phyloP scores from a whole-genome alignment of 2,329 filamentous ascomycete genomes.

The Cladosporium sp. region DNA sequence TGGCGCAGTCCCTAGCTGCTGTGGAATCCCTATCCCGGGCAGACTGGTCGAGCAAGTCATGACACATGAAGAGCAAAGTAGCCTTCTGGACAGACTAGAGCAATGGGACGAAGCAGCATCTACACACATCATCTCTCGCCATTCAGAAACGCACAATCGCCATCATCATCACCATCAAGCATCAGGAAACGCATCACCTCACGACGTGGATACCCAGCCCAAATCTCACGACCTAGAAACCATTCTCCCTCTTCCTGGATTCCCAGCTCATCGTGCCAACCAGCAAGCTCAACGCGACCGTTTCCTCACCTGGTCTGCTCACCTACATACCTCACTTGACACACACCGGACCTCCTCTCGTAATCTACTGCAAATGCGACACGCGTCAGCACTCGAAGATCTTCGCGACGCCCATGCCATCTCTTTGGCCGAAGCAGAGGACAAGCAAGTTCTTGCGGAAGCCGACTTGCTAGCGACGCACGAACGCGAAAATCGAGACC shows the following conservation, averaged over 20 bases:
- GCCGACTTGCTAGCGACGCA: slow-evolving; percentile 45
- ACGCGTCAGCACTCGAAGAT: slow-evolving; percentile 28
- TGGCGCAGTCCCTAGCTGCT: slow-evolving; percentile 42
- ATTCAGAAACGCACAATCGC: not conserved
- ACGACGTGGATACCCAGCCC: slow-evolving; percentile 14
- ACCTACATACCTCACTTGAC: slow-evolving; percentile 26
- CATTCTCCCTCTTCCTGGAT: slow-evolving; percentile 29
- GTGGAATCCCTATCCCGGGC: slow-evolving; percentile 42
- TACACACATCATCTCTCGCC: not conserved
- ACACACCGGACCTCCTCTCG: slow-evolving; percentile 24
- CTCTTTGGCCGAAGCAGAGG: slow-evolving; percentile 45
- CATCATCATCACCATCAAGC: not conserved
- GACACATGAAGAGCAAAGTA: slow-evolving; percentile 40
- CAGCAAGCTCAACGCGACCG: slow-evolving; percentile 35
- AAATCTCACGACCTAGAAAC: slow-evolving; percentile 26
- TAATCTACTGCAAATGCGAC: slow-evolving; percentile 22
- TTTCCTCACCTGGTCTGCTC: slow-evolving; percentile 31
- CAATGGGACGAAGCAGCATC: slow-evolving; percentile 35
- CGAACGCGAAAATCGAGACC: slow-evolving; percentile 43
- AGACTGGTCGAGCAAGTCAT: slow-evolving; percentile 40
- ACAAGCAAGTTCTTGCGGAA: slow-evolving; percentile 46
- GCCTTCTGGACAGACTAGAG: slow-evolving; percentile 35
- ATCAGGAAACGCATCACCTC: slow-evolving; percentile 7
- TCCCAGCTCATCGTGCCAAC: slow-evolving; percentile 27
- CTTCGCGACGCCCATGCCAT: slow-evolving; percentile 38